Evolutionary conservation across 225 moss, liverwort and hornwort genomes (phyloP).

Genomic region (Bryum argenteum): DNA sequence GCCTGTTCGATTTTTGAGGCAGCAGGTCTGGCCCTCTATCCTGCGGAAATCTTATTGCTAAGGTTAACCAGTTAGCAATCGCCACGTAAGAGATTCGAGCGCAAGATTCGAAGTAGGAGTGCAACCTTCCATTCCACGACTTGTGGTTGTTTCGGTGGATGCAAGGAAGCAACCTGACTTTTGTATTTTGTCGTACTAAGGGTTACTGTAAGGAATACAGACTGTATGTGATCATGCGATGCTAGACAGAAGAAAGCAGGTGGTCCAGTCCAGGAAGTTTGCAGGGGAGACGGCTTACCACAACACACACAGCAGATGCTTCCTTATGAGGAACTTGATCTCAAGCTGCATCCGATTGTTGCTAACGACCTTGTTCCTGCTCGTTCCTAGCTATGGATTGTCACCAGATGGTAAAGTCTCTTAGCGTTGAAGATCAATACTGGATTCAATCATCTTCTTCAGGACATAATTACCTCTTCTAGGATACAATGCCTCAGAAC

Average conservation of each 20-base stretch:
- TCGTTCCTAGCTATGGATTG: conserved; percentile 39
- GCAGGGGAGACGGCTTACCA: conserved; percentile 17
- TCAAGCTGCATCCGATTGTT: conserved; percentile 30
- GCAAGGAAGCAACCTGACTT: conserved; percentile 23
- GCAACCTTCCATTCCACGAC: conserved; percentile 10
- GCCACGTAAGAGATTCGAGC: background rate
- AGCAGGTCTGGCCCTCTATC: background rate
- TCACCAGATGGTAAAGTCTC: conserved; percentile 50
- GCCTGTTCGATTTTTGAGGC: conserved; percentile 11
- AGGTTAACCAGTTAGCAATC: background rate
- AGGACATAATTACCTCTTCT: background rate
- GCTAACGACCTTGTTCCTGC: conserved; percentile 33
- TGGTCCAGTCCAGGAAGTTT: conserved; percentile 23
- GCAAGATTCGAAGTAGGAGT: background rate
- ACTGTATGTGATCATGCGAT: conserved; percentile 31
- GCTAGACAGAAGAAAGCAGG: conserved; percentile 36
- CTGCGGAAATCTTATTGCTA: background rate
- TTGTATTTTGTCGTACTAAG: conserved; percentile 27
- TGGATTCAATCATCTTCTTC: background rate
- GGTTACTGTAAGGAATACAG: conserved; percentile 34
- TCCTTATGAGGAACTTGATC: conserved; percentile 41
- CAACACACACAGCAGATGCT: conserved; percentile 37
- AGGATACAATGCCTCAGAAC: conserved; percentile 9
- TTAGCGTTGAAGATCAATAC: background rate
- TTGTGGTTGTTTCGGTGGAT: background rate